Conservation (phyloP, 306 rosid species). For the Ceratonia siliqua region DNA sequence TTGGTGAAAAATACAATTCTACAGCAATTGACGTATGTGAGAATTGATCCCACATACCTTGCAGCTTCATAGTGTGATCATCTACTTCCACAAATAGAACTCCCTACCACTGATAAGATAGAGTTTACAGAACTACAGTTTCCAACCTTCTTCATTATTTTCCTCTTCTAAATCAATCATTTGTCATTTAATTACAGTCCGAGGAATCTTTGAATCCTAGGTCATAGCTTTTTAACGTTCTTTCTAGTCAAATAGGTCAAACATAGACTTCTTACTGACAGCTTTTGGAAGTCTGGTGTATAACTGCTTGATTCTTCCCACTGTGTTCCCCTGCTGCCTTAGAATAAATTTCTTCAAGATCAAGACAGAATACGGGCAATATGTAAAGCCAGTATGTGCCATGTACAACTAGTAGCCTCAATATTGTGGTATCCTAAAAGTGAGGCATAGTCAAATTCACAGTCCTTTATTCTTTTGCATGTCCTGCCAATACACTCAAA, state of each 20-base stretch:
- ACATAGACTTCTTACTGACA: not conserved
- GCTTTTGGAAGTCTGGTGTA: not conserved
- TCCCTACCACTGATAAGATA: too few species aligned
- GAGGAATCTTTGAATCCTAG: not conserved
- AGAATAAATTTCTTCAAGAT: not conserved
- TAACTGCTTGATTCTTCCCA: too few species aligned
- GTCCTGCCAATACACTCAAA: too few species aligned
- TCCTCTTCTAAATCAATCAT: not conserved
- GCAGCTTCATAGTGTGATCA: not conserved
- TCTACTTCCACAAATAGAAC: not conserved
- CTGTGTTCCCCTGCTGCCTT: not conserved
- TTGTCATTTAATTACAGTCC: not conserved
- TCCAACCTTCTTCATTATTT: too few species aligned
- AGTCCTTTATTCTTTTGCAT: too few species aligned
- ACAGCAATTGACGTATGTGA: not conserved
- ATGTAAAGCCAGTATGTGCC: too few species aligned
- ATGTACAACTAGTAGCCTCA: too few species aligned
- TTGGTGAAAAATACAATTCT: too few species aligned
- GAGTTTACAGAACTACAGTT: too few species aligned
- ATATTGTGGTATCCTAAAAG: too few species aligned
- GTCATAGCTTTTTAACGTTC: not conserved
- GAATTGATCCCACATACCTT: not conserved
- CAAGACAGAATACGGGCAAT: too few species aligned
- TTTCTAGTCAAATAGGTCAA: not conserved
- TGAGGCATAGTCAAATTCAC: too few species aligned